phyloP scores from a whole-genome alignment of 768 basidiomycete genomes.

The Phanerodontia chrysosporium region DNA sequence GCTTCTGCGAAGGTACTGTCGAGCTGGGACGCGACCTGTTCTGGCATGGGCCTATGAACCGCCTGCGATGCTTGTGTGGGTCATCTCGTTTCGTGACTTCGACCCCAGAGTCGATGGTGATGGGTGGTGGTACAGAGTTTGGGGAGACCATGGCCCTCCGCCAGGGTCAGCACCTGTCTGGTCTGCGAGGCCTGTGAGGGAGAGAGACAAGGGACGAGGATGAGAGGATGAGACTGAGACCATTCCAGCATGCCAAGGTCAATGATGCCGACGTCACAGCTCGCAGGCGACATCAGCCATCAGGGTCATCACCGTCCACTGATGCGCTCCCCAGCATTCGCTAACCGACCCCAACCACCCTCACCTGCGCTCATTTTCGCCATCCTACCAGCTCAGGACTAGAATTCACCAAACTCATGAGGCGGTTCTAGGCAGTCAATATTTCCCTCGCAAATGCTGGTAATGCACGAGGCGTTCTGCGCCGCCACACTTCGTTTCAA shows the following conservation, averaged over 20 bases:
- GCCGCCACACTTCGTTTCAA: too few species aligned
- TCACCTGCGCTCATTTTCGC: too few species aligned
- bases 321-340: too few species aligned
- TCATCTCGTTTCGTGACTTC: constrained; percentile 14
- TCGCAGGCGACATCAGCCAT: not conserved
- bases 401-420: too few species aligned
- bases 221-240: not conserved
- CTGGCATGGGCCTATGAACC: constrained; percentile 77
- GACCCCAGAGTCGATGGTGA: not conserved
- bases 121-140: constrained; percentile 9
- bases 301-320: too few species aligned
- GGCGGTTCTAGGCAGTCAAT: too few species aligned
- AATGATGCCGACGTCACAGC: not conserved
- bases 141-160: constrained; percentile 5
- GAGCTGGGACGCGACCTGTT: constrained; percentile 42
- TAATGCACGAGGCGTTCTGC: too few species aligned
- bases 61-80: constrained; percentile 41
- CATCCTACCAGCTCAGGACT: too few species aligned
- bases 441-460: too few species aligned
- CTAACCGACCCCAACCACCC: too few species aligned
- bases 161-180: not conserved
- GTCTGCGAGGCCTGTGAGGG: not conserved
- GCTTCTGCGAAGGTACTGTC: constrained; percentile 17
- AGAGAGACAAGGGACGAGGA: not conserved
- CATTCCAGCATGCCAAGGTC: not conserved